Base-by-base conservation (phyloP, 176 grass and related monocot species). In the Melocanna baccifera region DNA sequence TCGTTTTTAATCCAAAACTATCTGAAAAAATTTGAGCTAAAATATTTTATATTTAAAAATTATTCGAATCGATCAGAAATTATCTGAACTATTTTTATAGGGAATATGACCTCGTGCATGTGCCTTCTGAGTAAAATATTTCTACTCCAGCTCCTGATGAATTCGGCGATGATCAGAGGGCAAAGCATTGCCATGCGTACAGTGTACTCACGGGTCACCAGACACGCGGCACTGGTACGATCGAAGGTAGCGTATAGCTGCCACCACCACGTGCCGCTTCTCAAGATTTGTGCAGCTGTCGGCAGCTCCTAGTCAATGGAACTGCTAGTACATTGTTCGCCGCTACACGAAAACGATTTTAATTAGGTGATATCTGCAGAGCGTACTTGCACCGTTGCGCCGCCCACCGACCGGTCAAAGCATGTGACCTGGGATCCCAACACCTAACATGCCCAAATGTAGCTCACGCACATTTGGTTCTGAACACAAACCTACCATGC, bases 241-340 rank as follows among this genome's bases (percentile, higher is more conserved):
- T 32, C 62, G 42, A 51, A 55, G 70, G 86, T 77, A 79, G 72
- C 86, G 72, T 68, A 59, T 32, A 29, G 42, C 30, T 29, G 79
- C 72, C 62, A 41, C 52, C 29, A 83, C 64, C 86, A 88, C 64
- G 86, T 88, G 86, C 73, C 53, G 29, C 73, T 10, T 62, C 80
- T 88, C 72, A 78, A 63, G 73, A 88, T 83, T 77, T 69, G 86
- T 6, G 80, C 67, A 14, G 80, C 67, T 19, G 62, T 82, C 62
- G 62, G 63, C 79, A 69, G 15, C 65, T 83, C 52, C 30, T 43
- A 59, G 86, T 77, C 86, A 88, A 88, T 62, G 62, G n/a, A 52
- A 20, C 72, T 25, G 65, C 48, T 51, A 58, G 39, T 57, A 18
- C 59, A 64, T 46, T 28, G 36, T 34, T 40, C 68, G 62, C 36